A percentile compares a stretch with the other conserved stretches of the same genome.
These are phyloP conservation scores for Fusarium neocosmosporiellum DNA, from an alignment of 2,329 filamentous ascomycete genomes.

Conservation along the genomic window DNA sequence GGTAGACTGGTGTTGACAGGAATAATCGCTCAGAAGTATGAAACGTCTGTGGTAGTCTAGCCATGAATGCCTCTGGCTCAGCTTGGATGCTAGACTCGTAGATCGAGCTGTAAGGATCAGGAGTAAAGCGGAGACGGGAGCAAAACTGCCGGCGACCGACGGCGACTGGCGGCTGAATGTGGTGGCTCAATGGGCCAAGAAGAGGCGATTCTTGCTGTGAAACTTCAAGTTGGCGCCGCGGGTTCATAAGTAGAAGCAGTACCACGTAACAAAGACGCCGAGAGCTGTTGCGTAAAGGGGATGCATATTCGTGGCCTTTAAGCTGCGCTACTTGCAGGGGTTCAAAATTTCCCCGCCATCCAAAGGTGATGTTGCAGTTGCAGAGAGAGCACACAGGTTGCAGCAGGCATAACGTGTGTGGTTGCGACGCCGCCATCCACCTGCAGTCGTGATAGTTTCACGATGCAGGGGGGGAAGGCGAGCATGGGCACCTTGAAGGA, in stretches of 20 bases:
- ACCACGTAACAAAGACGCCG: neutral
- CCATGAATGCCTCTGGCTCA: neutral
- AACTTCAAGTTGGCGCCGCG: neutral
- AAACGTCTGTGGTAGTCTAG: neutral
- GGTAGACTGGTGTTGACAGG: neutral
- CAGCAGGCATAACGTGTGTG: neutral
- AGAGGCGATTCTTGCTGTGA: neutral
- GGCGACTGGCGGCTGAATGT: neutral
- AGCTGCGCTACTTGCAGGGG: neutral
- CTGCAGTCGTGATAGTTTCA: neutral
- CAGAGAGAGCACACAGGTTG: neutral
- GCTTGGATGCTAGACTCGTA: neutral
- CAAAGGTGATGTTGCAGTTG: neutral
- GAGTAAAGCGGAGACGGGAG: slow-evolving; percentile 4
- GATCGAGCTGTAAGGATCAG: slow-evolving; percentile 2
- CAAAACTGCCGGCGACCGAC: slow-evolving; percentile 17
- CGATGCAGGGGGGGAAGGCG: slow-evolving; percentile 6
- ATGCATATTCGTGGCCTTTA: neutral
- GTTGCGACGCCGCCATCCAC: neutral
- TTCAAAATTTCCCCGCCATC: neutral
- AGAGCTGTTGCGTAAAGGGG: neutral
- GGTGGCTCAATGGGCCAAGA: neutral
- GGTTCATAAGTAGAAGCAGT: slow-evolving; percentile 6
- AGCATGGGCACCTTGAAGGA: neutral
- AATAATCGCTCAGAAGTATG: neutral